Evolutionary conservation across 768 basidiomycete species (phyloP).

Genomic region (Russula vinacea): DNA sequence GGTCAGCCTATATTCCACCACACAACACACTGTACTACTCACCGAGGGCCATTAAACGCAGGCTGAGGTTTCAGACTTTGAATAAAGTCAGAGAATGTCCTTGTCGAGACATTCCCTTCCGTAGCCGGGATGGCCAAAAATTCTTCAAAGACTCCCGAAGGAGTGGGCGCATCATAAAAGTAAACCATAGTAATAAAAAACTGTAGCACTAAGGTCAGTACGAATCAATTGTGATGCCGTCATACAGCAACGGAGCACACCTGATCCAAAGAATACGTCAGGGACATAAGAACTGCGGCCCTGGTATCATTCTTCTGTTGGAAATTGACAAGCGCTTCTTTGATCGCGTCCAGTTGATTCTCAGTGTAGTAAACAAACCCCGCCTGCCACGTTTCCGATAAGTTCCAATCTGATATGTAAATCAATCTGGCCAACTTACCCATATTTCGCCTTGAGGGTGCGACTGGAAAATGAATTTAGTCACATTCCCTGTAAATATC

Average conservation of each 20-base stretch:
- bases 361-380: neutral
- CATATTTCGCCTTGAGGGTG: slow-evolving; percentile 33
- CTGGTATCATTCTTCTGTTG: slow-evolving; percentile 12
- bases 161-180: slow-evolving; percentile 29
- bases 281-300: neutral
- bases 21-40: neutral
- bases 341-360: neutral
- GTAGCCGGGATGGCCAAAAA: slow-evolving; percentile 22
- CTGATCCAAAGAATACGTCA: neutral
- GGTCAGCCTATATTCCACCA: neutral
- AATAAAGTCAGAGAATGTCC: slow-evolving; percentile 1
- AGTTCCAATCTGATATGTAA: neutral
- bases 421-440: neutral
- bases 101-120: neutral
- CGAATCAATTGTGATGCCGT: neutral
- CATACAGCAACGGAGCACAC: neutral
- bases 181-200: neutral
- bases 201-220: neutral
- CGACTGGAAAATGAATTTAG: slow-evolving; percentile 29
- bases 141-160: slow-evolving; percentile 27
- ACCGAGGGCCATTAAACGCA: neutral
- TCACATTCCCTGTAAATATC: slow-evolving; percentile 21
- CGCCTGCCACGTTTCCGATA: neutral
- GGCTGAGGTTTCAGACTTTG: neutral
- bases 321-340: neutral